phyloP scores from a whole-genome alignment of 176 grass and related monocot genomes.

The Cenchrus americanus region DNA sequence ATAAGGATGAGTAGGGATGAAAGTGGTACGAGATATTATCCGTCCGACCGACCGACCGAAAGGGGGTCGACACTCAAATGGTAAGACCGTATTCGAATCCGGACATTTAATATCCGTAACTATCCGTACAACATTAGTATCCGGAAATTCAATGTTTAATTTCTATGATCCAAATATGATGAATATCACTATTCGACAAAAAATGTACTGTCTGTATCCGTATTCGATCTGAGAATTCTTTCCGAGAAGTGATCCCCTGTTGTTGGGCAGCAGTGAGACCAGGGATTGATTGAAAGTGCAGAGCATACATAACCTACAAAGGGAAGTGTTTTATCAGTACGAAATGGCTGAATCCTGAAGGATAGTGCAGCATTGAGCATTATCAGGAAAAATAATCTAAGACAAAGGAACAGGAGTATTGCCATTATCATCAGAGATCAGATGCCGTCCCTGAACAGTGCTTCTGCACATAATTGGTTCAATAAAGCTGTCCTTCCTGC shows the following conservation, averaged over 20 bases:
- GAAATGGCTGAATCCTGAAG: conserved; percentile 1
- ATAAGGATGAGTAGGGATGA: too few species aligned
- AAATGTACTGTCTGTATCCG: too few species aligned
- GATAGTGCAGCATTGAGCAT: background rate
- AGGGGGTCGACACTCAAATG: too few species aligned
- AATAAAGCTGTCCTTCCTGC: conserved; percentile 74
- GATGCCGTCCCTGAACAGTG: conserved; percentile 84
- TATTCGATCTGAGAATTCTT: too few species aligned
- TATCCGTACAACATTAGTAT: too few species aligned
- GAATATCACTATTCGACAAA: too few species aligned
- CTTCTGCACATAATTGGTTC: conserved; percentile 60
- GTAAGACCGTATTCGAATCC: too few species aligned
- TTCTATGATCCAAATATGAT: too few species aligned
- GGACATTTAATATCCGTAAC: too few species aligned
- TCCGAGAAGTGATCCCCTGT: conserved; percentile 65
- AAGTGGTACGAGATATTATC: too few species aligned
- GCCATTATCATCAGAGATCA: conserved; percentile 94
- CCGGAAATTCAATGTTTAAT: too few species aligned
- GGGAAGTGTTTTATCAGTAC: conserved; percentile 20
- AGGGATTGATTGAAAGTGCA: conserved; percentile 72
- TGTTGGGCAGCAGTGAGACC: conserved; percentile 74
- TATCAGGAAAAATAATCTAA: background rate
- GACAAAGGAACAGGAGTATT: conserved; percentile 12
- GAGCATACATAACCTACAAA: conserved; percentile 79
- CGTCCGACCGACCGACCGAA: too few species aligned